Conservation (phyloP, 805 yeast genomes). For the Hanseniaspora guilliermondii region DNA sequence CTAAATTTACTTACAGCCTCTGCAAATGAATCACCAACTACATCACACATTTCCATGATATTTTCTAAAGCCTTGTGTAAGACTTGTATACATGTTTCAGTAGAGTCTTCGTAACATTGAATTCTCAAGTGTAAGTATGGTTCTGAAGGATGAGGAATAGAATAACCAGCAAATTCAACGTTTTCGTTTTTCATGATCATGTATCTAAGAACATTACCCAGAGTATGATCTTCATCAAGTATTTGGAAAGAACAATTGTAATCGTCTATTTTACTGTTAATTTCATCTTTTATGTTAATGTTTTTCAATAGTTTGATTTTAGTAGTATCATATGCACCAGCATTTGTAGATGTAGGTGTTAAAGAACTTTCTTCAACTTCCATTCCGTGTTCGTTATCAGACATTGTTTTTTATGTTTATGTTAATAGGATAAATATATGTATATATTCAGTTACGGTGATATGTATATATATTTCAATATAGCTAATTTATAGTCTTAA, state of each 20-base stretch:
- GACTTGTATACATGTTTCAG: slow-evolving; percentile 80
- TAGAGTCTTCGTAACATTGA: slow-evolving; percentile 64
- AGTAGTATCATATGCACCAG: slow-evolving; percentile 37
- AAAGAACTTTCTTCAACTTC: slow-evolving; percentile 17
- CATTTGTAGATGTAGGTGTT: slow-evolving; percentile 19
- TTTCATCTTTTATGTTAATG: slow-evolving; percentile 84
- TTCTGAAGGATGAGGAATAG: slow-evolving; percentile 97
- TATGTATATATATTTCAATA: too few relatives aligned
- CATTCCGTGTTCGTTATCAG: slow-evolving; percentile 16
- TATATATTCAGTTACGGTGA: background rate
- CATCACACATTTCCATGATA: slow-evolving; percentile 67
- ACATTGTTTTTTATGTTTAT: slow-evolving; percentile 14
- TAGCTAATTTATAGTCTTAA: too few relatives aligned
- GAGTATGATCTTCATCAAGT: slow-evolving; percentile 85
- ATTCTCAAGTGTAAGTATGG: slow-evolving; percentile 77
- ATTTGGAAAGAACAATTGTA: slow-evolving; percentile 66
- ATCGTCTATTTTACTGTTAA: slow-evolving; percentile 40
- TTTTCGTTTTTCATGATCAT: slow-evolving; percentile 95
- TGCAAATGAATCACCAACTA: slow-evolving; percentile 66
- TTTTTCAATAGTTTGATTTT: slow-evolving; percentile 55
- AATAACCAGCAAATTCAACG: slow-evolving; percentile 95
- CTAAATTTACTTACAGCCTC: slow-evolving; percentile 43
- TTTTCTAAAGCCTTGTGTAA: slow-evolving; percentile 83
- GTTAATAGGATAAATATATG: too few relatives aligned
- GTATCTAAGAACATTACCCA: slow-evolving; percentile 87